Conservation (phyloP, 2,329 filamentous ascomycete genomes). For the Diaporthe sp. region DNA sequence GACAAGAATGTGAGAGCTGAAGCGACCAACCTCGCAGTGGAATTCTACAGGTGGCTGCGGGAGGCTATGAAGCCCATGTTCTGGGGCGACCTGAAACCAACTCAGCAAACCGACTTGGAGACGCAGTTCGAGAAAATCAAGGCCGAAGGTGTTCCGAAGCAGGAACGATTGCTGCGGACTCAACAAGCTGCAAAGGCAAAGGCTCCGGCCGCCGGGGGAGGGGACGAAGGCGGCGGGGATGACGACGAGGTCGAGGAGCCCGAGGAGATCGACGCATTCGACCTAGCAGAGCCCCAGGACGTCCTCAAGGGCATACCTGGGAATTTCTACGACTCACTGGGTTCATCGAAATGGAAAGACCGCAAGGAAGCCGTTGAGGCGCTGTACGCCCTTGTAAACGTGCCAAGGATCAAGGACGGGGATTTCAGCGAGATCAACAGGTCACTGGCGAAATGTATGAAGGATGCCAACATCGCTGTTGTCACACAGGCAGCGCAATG, state of each 20-base stretch:
- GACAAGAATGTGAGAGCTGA: slow-evolving; percentile 98
- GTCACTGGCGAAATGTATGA: slow-evolving; percentile 95
- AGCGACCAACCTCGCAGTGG: slow-evolving; percentile 90
- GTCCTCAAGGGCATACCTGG: slow-evolving; percentile 85
- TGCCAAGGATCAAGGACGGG: slow-evolving; percentile 92
- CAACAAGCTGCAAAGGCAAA: slow-evolving; percentile 88
- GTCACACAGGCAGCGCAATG: slow-evolving; percentile 95
- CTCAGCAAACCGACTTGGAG: slow-evolving; percentile 94
- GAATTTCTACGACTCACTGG: slow-evolving; percentile 86
- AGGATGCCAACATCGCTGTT: slow-evolving; percentile 96
- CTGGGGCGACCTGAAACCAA: slow-evolving; percentile 94
- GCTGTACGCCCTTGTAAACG: slow-evolving; percentile 81
- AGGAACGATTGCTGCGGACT: slow-evolving; percentile 87
- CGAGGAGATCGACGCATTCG: slow-evolving; percentile 83
- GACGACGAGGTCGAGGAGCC: slow-evolving; percentile 72
- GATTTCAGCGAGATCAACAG: slow-evolving; percentile 88
- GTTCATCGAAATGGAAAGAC: slow-evolving; percentile 98
- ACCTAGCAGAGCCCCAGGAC: slow-evolving; percentile 89
- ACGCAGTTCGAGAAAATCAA: slow-evolving; percentile 95
- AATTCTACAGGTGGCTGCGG: slow-evolving; percentile 96
- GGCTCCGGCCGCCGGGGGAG: slow-evolving; percentile 73
- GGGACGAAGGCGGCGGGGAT: slow-evolving; percentile 70
- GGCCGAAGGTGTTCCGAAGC: slow-evolving; percentile 87
- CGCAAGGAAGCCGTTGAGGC: slow-evolving; percentile 94
- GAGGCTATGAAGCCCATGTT: slow-evolving; percentile 99